phyloP scores from a whole-genome alignment of 352 stramenopile genomes.

The Pythium insidiosum region DNA sequence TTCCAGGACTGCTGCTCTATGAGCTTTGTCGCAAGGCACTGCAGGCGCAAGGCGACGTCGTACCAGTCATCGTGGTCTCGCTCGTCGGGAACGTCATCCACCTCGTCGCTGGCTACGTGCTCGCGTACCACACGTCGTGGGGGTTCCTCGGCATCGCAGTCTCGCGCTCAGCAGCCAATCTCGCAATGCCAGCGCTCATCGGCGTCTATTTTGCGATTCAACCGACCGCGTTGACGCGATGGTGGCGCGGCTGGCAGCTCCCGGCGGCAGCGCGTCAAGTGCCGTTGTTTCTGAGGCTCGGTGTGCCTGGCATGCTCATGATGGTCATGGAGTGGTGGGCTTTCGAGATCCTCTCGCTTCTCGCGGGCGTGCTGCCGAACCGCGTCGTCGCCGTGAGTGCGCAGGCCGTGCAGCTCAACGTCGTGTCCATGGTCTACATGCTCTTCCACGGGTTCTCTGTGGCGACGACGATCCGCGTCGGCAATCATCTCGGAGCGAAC shows the following conservation, averaged over 20 bases:
- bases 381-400: slow-evolving; percentile 56
- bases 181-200: slow-evolving; percentile 37
- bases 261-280: slow-evolving; percentile 33
- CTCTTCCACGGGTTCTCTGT: slow-evolving; percentile 58
- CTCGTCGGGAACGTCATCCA: slow-evolving; percentile 55
- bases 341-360: slow-evolving; percentile 65
- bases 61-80: slow-evolving; percentile 46
- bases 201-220: slow-evolving; percentile 40
- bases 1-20: slow-evolving; percentile 74
- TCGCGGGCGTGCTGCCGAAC: slow-evolving; percentile 55
- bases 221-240: slow-evolving; percentile 22
- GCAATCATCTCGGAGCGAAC: slow-evolving; percentile 66
- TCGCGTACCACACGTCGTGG: slow-evolving; percentile 61
- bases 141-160: slow-evolving; percentile 71
- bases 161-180: slow-evolving; percentile 43
- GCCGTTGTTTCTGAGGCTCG: slow-evolving; percentile 47
- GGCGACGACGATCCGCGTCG: slow-evolving; percentile 59
- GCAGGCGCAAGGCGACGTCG: slow-evolving; percentile 66
- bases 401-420: slow-evolving; percentile 65
- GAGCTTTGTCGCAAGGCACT: slow-evolving; percentile 60
- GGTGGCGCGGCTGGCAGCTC: slow-evolving; percentile 60
- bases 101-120: slow-evolving; percentile 42
- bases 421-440: slow-evolving; percentile 68
- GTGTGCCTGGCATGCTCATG: slow-evolving; percentile 51
- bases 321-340: slow-evolving; percentile 71